Conservation (phyloP, 148 eudicot genomes). For the Rhododendron kiyosumense region DNA sequence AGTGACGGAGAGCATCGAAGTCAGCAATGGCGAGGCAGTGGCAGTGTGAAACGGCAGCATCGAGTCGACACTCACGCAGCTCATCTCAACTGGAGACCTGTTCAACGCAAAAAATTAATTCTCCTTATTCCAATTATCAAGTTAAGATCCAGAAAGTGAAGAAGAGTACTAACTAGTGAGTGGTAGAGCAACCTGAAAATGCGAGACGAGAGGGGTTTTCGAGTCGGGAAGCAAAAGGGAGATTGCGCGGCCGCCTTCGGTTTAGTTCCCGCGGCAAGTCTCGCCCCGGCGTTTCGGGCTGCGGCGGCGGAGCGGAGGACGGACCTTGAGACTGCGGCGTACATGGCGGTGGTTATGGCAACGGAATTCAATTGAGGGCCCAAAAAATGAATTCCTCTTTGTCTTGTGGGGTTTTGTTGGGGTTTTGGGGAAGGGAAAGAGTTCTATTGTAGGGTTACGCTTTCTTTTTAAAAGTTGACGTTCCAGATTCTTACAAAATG, state of each 20-base stretch:
- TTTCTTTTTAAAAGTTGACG: too few species aligned
- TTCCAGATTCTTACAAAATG: too few species aligned
- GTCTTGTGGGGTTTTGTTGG: not conserved
- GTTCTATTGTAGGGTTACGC: too few species aligned
- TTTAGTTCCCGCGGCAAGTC: conserved; percentile 42
- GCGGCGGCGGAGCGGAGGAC: conserved; percentile 42
- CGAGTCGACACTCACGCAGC: conserved; percentile 48
- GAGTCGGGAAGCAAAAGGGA: conserved; percentile 47
- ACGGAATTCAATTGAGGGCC: not conserved
- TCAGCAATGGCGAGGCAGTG: conserved; percentile 85
- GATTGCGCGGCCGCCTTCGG: conserved; percentile 34
- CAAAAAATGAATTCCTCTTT: not conserved
- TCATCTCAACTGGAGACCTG: conserved; percentile 80
- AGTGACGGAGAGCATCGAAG: conserved; percentile 65
- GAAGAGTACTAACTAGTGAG: not conserved
- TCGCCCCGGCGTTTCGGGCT: conserved; percentile 20
- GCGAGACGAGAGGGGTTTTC: conserved; percentile 47
- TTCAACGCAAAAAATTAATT: not conserved
- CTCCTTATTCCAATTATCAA: not conserved
- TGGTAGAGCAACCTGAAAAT: conserved; percentile 46
- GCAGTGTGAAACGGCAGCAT: conserved; percentile 86
- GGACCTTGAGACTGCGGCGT: conserved; percentile 56
- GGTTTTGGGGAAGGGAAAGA: not conserved
- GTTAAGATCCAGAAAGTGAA: not conserved
- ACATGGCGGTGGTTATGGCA: conserved; percentile 1